Base-by-base conservation (phyloP, 2,329 filamentous ascomycete species). In the Colletotrichum cuscutae region DNA sequence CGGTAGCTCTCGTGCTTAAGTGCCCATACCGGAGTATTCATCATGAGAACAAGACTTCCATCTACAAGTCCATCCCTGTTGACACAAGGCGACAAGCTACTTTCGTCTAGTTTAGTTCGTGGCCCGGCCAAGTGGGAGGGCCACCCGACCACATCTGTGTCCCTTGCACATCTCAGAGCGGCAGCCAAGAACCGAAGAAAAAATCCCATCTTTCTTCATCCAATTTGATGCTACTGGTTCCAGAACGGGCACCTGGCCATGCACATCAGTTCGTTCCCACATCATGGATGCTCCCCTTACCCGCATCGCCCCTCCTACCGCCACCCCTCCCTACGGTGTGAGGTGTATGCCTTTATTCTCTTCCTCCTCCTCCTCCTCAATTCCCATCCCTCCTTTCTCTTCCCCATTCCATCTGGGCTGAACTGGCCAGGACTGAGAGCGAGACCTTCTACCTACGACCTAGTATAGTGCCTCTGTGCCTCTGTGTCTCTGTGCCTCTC, bases 141-240 rank as follows among this genome's bases (percentile, higher is more conserved):
- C 54, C 66, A 60, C 56, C 37, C 66, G 54, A 70, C 70, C 66
- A 72, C 46, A 65, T 65, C 61, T 70, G 60, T 72, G 66, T 65
- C 60, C 56, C 66, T 64, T 70, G 56, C 70, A 52, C 70, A 61
- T 65, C 59, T 65, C 26, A 37, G 60, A 56, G 59, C 66, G 60
- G 70, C 70, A 65, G 70, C 66, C 70, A 72, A 72, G 70, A 70
- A 70, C 56, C 66, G 66, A 72, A 65, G 66, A 72, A 70, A 69
- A 72, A 72, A 56, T 72, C 60, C 70, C 66, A 70, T 70, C 60
- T 70, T 72, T 72, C 70, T 72, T 72, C 66, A 72, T 72, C 70
- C 70, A 72, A 72, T 72, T 72, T 72, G 54, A 56, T 72, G 56
- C 60, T 70, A 22, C 62, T 60, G 49, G 66, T 70, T 72, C 70